Conservation (phyloP, 495 filamentous ascomycete genomes). For the Pseudotulostoma volvatum region DNA sequence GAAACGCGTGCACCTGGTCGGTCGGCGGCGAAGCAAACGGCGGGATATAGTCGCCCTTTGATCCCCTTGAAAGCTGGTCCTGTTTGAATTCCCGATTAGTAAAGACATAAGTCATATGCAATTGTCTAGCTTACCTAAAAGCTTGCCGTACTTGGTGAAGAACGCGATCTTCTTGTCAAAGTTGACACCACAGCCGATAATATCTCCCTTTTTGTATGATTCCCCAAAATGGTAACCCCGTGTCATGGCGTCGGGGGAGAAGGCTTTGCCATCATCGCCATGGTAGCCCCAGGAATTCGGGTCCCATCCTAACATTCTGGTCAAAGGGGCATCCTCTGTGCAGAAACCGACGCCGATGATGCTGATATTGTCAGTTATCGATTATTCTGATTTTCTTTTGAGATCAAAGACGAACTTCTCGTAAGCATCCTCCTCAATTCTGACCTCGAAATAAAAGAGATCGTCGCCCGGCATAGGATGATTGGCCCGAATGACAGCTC, state of each 20-base stretch:
- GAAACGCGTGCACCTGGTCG: no score
- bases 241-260: not conserved
- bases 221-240: not conserved
- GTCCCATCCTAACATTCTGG: no score
- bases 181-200: not conserved
- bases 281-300: not conserved
- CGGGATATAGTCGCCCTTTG: no score
- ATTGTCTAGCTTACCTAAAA: not conserved
- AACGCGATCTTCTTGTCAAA: not conserved
- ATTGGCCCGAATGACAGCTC: not conserved
- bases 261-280: not conserved
- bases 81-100: no score
- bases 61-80: no score
- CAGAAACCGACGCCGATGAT: not conserved
- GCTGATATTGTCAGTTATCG: not conserved
- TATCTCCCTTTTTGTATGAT: not conserved
- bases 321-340: not conserved
- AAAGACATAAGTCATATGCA: no score
- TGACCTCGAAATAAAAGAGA: not conserved
- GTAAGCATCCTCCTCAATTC: not conserved
- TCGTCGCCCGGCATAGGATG: not conserved
- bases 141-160: not conserved
- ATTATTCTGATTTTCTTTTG: not conserved
- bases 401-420: not conserved
- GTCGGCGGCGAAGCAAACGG: no score